Percentiles rank a stretch among this genome's conserved stretches.
phyloP scores from a whole-genome alignment of 2,329 filamentous ascomycete genomes.

The Hymenoscyphus repandus region DNA sequence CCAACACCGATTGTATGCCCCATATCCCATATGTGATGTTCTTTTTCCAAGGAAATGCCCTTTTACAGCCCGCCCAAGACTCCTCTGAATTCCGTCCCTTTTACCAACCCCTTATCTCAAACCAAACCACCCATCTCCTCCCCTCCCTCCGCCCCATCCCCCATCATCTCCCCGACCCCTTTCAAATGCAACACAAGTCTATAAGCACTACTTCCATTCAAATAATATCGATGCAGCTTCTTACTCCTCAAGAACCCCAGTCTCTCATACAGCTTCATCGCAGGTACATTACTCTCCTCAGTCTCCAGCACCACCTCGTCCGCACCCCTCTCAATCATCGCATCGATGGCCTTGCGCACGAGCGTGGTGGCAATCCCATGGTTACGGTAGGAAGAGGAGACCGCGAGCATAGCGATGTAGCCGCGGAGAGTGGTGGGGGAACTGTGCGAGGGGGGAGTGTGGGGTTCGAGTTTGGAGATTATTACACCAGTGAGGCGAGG shows the following conservation, averaged over 20 bases:
- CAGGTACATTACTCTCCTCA: constrained; percentile 84
- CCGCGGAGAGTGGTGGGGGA: constrained; percentile 65
- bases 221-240: constrained; percentile 87
- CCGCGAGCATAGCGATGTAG: constrained; percentile 99
- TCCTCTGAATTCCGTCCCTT: too few relatives aligned
- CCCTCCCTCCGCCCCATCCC: constrained; percentile 9
- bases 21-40: not conserved
- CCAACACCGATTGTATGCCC: not conserved
- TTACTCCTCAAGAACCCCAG: constrained; percentile 91
- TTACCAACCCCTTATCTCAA: not conserved
- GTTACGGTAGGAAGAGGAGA: constrained; percentile 72
- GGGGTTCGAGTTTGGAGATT: constrained; percentile 88
- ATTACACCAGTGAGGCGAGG: constrained; percentile 78
- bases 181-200: constrained; percentile 64
- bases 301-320: constrained; percentile 97
- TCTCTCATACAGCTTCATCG: constrained; percentile 87
- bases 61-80: too few relatives aligned
- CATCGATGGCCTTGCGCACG: constrained; percentile 85
- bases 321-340: constrained; percentile 77
- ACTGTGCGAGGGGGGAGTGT: constrained; percentile 71
- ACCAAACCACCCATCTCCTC: not conserved
- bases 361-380: constrained; percentile 83
- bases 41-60: not conserved
- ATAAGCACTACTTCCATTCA: constrained; percentile 95
- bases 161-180: constrained; percentile 25